phyloP scores from a whole-genome alignment of 371 early-diverging fungal genomes.

The Dichotomocladium elegans region DNA sequence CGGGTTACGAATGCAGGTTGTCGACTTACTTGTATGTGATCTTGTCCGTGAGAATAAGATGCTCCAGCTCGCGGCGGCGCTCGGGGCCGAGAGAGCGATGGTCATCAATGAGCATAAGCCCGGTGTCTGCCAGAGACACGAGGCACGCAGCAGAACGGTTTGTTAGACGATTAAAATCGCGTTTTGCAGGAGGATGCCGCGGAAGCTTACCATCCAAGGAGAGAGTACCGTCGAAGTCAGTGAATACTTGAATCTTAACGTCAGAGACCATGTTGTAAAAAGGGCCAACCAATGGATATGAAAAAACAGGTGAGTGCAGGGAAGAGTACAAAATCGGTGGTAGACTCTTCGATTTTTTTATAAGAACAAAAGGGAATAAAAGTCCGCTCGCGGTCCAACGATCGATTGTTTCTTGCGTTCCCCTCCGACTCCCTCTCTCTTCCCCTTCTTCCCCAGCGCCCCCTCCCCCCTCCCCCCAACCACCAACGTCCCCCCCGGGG shows the following conservation, averaged over 20 bases:
- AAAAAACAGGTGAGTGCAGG: too few relatives aligned
- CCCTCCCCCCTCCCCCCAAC: too few relatives aligned
- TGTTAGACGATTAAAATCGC: not conserved
- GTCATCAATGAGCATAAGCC: slow-evolving; percentile 41
- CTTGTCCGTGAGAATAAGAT: slow-evolving; percentile 30
- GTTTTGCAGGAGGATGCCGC: too few relatives aligned
- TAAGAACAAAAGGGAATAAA: too few relatives aligned
- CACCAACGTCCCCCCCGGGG: too few relatives aligned
- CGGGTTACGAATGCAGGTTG: not conserved
- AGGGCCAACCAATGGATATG: not conserved
- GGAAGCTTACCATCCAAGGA: slow-evolving; percentile 35
- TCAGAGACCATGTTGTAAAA: not conserved
- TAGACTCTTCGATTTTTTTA: too few relatives aligned
- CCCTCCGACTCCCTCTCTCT: too few relatives aligned
- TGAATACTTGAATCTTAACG: slow-evolving; percentile 37
- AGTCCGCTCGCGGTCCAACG: too few relatives aligned
- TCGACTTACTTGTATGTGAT: slow-evolving; percentile 35
- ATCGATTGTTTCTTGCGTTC: too few relatives aligned
- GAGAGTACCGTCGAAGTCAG: slow-evolving; percentile 50
- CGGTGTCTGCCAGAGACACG: slow-evolving; percentile 25
- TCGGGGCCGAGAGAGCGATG: slow-evolving; percentile 38
- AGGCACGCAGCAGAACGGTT: too few relatives aligned
- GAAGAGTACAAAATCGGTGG: not conserved
- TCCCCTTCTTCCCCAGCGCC: too few relatives aligned
- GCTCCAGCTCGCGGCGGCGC: slow-evolving; percentile 37